These are phyloP conservation scores for Xerocomellus chrysenteron DNA, from an alignment of 768 basidiomycete species.

Conservation along the genomic window DNA sequence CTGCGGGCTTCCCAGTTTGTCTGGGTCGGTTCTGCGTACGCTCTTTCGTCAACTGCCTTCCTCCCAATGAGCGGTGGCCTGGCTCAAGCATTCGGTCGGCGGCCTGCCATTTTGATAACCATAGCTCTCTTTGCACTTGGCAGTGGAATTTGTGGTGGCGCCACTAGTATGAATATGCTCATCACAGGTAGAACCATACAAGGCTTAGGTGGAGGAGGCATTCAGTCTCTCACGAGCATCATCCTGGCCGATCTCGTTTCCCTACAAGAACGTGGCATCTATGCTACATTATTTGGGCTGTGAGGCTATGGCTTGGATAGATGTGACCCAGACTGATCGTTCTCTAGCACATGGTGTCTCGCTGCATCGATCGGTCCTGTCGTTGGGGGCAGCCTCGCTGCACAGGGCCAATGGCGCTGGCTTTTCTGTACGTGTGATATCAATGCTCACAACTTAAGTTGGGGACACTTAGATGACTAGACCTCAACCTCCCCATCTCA, in stretches of 20 bases:
- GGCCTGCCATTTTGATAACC: constrained; percentile 23
- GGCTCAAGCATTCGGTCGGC: constrained; percentile 33
- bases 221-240: constrained; percentile 37
- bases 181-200: constrained; percentile 31
- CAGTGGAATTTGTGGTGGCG: constrained; percentile 36
- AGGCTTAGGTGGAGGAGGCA: constrained; percentile 38
- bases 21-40: constrained; percentile 41
- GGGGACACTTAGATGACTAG: constrained; percentile 16
- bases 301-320: background rate
- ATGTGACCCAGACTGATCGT: background rate
- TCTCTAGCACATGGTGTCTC: constrained; percentile 33
- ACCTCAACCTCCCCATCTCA: constrained; percentile 41
- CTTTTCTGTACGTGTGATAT: constrained; percentile 36
- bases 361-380: constrained; percentile 35
- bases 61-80: constrained; percentile 37
- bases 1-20: constrained; percentile 29
- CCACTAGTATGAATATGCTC: constrained; percentile 19
- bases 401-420: constrained; percentile 40
- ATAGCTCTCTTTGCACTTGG: constrained; percentile 34
- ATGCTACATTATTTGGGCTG: constrained; percentile 28
- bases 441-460: background rate
- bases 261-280: constrained; percentile 41
- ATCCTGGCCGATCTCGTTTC: constrained; percentile 44
- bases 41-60: constrained; percentile 36
- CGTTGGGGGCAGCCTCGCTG: constrained; percentile 36